Percentiles rank a stretch among this genome's conserved stretches.
phyloP scores from a whole-genome alignment of 139 green algal genomes.

The Edaphochlamys debaryana region DNA sequence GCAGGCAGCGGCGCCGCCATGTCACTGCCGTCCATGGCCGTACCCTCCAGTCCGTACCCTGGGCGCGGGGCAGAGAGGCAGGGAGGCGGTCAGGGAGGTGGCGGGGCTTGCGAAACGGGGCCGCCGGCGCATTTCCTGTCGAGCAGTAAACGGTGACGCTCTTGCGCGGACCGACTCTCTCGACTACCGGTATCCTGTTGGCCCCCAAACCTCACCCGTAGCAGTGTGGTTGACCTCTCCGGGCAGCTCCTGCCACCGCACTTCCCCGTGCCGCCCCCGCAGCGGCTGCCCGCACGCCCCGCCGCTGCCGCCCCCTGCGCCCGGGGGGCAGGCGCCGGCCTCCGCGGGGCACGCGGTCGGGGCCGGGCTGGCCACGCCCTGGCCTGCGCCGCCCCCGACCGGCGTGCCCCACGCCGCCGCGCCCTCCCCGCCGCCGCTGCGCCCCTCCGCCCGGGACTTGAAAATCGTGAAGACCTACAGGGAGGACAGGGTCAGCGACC shows the following conservation, averaged over 20 bases:
- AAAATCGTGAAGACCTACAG: too few relatives aligned
- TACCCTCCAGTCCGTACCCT: slow-evolving; percentile 12
- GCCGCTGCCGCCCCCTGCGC: neutral
- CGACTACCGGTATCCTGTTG: neutral
- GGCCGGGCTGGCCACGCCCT: neutral
- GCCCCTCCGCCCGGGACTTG: too few relatives aligned
- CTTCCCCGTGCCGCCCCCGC: neutral
- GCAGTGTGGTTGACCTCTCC: slow-evolving; percentile 10
- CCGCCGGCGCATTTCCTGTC: too few relatives aligned
- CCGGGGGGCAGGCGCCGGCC: neutral
- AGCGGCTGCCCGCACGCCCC: neutral
- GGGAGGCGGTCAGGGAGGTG: neutral
- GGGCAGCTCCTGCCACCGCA: neutral
- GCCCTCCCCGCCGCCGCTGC: too few relatives aligned
- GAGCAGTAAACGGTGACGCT: neutral
- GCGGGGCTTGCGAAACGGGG: neutral
- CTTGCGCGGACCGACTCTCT: too few relatives aligned
- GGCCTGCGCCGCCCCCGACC: too few relatives aligned
- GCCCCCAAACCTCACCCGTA: neutral
- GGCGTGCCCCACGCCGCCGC: too few relatives aligned
- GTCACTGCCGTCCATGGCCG: slow-evolving; percentile 7
- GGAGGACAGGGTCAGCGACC: too few relatives aligned
- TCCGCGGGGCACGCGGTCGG: neutral
- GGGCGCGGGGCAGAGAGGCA: neutral
- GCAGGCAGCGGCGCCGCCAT: too few relatives aligned